These are phyloP conservation scores for Sequoia sempervirens DNA, from an alignment of 75 land plant genomes.

Conservation along the genomic window DNA sequence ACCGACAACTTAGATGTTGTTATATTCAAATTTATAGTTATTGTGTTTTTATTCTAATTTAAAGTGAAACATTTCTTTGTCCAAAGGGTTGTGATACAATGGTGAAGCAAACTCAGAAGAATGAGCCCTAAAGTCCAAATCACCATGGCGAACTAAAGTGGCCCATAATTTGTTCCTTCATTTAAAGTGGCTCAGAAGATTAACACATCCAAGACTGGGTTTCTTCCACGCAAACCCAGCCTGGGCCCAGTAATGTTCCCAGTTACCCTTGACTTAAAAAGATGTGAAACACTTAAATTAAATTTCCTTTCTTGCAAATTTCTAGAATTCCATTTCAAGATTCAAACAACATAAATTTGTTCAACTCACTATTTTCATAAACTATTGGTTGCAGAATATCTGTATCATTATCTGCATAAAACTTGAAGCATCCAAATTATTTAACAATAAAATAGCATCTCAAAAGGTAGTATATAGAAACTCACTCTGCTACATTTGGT, in stretches of 20 bases:
- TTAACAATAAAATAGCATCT: not conserved
- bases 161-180: too few species aligned
- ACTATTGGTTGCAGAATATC: not conserved
- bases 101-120: too few species aligned
- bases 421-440: not conserved
- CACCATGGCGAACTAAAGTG: too few species aligned
- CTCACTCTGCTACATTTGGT: slow-evolving; percentile 74
- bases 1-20: not conserved
- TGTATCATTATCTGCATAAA: not conserved
- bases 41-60: not conserved
- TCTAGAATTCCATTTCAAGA: not conserved
- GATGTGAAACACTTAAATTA: not conserved
- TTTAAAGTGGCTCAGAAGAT: too few species aligned
- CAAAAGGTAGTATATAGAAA: not conserved
- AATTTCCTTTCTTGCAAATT: not conserved
- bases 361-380: not conserved
- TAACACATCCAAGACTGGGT: too few species aligned
- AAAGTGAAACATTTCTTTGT: not conserved
- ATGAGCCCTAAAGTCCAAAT: too few species aligned
- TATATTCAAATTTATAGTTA: not conserved
- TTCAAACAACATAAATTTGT: not conserved
- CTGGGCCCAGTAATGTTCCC: too few species aligned
- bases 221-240: too few species aligned
- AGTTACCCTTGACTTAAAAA: too few species aligned
- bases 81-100: too few species aligned